These are phyloP conservation scores for Blastomyces emzantsi DNA, from an alignment of 2,329 filamentous ascomycete genomes.

Conservation along the genomic window DNA sequence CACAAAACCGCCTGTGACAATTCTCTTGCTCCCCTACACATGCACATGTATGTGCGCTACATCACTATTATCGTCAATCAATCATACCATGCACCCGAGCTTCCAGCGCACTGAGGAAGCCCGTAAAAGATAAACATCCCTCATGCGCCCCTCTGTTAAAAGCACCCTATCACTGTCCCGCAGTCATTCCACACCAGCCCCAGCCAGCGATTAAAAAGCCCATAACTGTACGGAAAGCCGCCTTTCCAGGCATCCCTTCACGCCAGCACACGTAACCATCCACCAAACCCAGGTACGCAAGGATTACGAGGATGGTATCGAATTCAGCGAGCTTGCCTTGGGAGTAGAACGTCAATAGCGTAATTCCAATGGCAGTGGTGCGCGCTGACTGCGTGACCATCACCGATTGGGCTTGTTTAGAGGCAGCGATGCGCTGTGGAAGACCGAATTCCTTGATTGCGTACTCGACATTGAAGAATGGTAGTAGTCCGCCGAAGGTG, in stretches of 20 bases:
- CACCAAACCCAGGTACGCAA: slow-evolving; percentile 17
- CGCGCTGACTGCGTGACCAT: slow-evolving; percentile 22
- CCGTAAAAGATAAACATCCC: neutral
- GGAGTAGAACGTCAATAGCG: slow-evolving; percentile 18
- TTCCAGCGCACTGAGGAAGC: neutral
- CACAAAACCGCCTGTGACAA: neutral
- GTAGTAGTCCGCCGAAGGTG: slow-evolving; percentile 28
- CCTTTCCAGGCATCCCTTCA: slow-evolving; percentile 19
- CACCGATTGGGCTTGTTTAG: slow-evolving; percentile 24
- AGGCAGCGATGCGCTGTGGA: slow-evolving; percentile 24
- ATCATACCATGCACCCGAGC: neutral
- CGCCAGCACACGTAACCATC: slow-evolving; percentile 20
- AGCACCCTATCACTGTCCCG: neutral
- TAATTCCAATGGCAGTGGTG: slow-evolving; percentile 14
- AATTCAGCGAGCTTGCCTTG: slow-evolving; percentile 19
- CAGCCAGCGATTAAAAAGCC: slow-evolving; percentile 19
- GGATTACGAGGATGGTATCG: slow-evolving; percentile 18
- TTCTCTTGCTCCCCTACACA: neutral
- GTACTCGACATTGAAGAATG: slow-evolving; percentile 25
- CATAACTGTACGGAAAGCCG: slow-evolving; percentile 16
- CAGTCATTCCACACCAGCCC: slow-evolving; percentile 19
- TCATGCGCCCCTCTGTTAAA: neutral
- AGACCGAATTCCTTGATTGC: slow-evolving; percentile 30
- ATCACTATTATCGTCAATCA: neutral
- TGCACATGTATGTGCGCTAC: neutral